Percentiles rank a stretch among this genome's conserved stretches.
These are phyloP conservation scores for Lasiosphaeria hispida DNA, from an alignment of 495 filamentous ascomycete genomes.

Conservation along the genomic window DNA sequence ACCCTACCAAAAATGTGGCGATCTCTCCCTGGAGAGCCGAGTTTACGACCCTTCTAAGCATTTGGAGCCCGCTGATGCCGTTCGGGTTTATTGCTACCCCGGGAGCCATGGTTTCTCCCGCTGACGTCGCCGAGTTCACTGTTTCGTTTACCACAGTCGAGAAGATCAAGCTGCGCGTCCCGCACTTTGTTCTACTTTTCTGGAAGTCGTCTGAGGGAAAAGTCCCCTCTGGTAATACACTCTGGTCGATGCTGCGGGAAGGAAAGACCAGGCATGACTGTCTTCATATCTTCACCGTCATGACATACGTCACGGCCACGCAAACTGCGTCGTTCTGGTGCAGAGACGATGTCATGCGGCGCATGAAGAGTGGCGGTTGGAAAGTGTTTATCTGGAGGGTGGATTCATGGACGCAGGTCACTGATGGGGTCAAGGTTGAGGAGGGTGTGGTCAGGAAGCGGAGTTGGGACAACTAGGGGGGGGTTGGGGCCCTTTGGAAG, in stretches of 20 bases:
- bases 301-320: constrained; percentile 23
- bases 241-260: neutral
- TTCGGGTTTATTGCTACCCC: constrained; percentile 26
- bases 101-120: constrained; percentile 20
- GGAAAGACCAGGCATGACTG: constrained; percentile 21
- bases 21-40: constrained; percentile 31
- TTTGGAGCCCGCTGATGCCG: constrained; percentile 31
- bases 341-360: constrained; percentile 28
- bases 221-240: constrained; percentile 1
- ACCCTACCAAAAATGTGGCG: constrained; percentile 21
- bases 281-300: constrained; percentile 25
- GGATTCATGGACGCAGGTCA: constrained; percentile 6
- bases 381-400: constrained; percentile 24
- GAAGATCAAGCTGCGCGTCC: constrained; percentile 6
- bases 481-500: too few species aligned
- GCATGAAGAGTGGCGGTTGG: constrained; percentile 24
- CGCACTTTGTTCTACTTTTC: constrained; percentile 32
- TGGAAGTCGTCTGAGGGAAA: constrained; percentile 16
- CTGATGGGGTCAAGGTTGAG: constrained; percentile 3
- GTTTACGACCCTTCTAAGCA: constrained; percentile 29
- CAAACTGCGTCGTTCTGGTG: constrained; percentile 29
- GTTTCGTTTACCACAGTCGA: constrained; percentile 14
- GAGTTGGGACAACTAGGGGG: neutral
- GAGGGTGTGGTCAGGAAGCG: neutral
- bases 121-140: constrained; percentile 27